phyloP scores from a whole-genome alignment of 2,329 filamentous ascomycete species.

The Fusarium sp. region DNA sequence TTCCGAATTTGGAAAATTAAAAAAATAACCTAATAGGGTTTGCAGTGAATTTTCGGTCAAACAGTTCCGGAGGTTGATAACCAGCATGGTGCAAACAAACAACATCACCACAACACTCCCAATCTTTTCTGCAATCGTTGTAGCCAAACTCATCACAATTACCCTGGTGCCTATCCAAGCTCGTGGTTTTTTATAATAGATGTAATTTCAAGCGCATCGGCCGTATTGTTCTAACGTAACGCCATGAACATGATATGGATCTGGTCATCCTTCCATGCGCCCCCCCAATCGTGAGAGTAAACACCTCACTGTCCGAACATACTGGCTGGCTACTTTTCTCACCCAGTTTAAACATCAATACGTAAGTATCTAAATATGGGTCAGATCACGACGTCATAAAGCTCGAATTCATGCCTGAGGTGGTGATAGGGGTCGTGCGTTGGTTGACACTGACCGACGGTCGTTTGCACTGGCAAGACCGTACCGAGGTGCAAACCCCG shows the following conservation, averaged over 20 bases:
- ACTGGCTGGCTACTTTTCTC: neutral
- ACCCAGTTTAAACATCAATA: fast-evolving
- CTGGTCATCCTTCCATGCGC: neutral
- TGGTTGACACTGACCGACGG: neutral
- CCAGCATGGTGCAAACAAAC: neutral
- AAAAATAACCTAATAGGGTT: neutral
- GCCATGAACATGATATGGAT: neutral
- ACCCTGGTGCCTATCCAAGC: neutral
- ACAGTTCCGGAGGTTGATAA: neutral
- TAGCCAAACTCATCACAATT: neutral
- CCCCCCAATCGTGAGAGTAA: neutral
- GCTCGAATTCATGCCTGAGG: neutral
- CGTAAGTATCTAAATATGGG: fast-evolving
- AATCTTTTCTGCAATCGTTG: too few relatives aligned
- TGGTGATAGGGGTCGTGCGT: neutral
- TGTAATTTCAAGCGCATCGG: neutral
- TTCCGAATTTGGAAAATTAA: neutral
- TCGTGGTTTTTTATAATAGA: neutral
- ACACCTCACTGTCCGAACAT: neutral
- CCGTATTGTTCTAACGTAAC: neutral
- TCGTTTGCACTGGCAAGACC: neutral
- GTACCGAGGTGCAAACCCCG: neutral
- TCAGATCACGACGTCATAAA: neutral
- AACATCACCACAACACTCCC: neutral
- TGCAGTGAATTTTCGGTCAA: neutral